Base-by-base conservation (phyloP, 2,329 filamentous ascomycete genomes). In the Knoxdaviesia proteae region DNA sequence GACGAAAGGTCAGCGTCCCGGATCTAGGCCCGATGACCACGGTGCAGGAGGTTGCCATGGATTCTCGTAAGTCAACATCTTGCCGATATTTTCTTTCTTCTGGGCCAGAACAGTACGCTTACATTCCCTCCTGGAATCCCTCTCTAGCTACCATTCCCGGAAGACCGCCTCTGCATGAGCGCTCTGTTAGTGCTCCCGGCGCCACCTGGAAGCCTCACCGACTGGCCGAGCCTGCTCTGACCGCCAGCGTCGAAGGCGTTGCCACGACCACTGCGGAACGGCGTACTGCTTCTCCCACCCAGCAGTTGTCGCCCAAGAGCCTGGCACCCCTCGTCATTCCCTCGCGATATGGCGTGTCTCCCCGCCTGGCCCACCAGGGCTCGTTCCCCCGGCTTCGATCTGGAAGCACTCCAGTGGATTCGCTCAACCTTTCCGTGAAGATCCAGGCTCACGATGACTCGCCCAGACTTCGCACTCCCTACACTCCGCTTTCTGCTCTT, bases 1-100 rank as follows among this genome's bases (percentile, higher is more conserved):
- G 75, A 50, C 68, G 74, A 48, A 80, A 80, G 53, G 61, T 71
- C 49, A 78, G 70, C 56, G 68, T 77, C 9, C 69, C 73, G 7
- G 77, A 80, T 47, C 56, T 78, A 40, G 75, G 72, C 2, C 73
- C 72, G 34, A 77, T 79, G 74, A 77, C 74, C 5, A 79, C 75
- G 1, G 75, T 80, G 9, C 74, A 79, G 48, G 76, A 80, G 52
- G 58, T 68, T 40, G 56, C 72, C 42, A 79, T 80, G 74, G 77
- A 81, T 57, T 80, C 77, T 51, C 77, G 77, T 81, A 63, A 61
- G 76, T 63, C n/a, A 20, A 32, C 11, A 33, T 6, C 31, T 39
- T 29, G 11, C 11, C 6, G 40, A 5, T 36, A 7, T 8, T 42
- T 32, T 20, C 7, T 34, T 31, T 39, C 36, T 10, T 38, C 31